These are phyloP conservation scores for Raffaelea deltoideospora DNA, from an alignment of 2,329 filamentous ascomycete genomes.

Conservation along the genomic window DNA sequence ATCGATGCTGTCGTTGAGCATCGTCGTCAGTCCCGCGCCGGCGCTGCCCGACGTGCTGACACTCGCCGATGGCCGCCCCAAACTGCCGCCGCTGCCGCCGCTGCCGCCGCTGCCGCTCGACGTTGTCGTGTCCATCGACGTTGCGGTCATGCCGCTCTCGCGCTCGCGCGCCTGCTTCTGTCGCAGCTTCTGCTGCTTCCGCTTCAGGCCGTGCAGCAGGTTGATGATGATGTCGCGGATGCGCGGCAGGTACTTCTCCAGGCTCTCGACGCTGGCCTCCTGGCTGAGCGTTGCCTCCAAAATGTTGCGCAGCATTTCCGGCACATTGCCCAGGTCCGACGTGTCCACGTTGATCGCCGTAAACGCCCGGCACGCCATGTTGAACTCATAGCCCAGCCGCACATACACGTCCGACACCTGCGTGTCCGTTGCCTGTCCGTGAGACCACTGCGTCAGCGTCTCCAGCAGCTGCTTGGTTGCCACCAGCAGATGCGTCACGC, in stretches of 20 bases:
- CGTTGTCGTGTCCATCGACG: slow-evolving; percentile 30
- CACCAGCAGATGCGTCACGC: slow-evolving; percentile 91
- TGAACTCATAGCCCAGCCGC: slow-evolving; percentile 94
- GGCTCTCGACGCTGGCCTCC: slow-evolving; percentile 81
- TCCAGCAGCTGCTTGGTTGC: slow-evolving; percentile 96
- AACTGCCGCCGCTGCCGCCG: neutral
- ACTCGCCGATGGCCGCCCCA: slow-evolving; percentile 37
- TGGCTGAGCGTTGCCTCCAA: slow-evolving; percentile 93
- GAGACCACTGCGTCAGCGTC: slow-evolving; percentile 95
- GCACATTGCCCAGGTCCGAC: slow-evolving; percentile 83
- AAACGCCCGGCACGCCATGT: slow-evolving; percentile 94
- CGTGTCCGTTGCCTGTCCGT: slow-evolving; percentile 76
- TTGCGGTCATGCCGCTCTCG: slow-evolving; percentile 31
- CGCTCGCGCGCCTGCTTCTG: slow-evolving; percentile 46
- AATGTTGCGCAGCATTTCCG: slow-evolving; percentile 77
- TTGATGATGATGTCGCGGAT: slow-evolving; percentile 99
- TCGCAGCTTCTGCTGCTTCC: slow-evolving; percentile 81
- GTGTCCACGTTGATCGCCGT: slow-evolving; percentile 95
- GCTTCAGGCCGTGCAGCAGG: slow-evolving; percentile 84
- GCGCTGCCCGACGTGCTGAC: slow-evolving; percentile 43
- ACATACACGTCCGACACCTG: slow-evolving; percentile 98
- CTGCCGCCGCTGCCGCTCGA: slow-evolving; percentile 12
- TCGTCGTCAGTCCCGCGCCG: slow-evolving; percentile 39
- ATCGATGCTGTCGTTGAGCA: slow-evolving; percentile 45
- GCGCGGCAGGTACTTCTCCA: slow-evolving; percentile 83